Evolutionary conservation across 768 basidiomycete genomes (phyloP).

Genomic region (Suillus variegatus): DNA sequence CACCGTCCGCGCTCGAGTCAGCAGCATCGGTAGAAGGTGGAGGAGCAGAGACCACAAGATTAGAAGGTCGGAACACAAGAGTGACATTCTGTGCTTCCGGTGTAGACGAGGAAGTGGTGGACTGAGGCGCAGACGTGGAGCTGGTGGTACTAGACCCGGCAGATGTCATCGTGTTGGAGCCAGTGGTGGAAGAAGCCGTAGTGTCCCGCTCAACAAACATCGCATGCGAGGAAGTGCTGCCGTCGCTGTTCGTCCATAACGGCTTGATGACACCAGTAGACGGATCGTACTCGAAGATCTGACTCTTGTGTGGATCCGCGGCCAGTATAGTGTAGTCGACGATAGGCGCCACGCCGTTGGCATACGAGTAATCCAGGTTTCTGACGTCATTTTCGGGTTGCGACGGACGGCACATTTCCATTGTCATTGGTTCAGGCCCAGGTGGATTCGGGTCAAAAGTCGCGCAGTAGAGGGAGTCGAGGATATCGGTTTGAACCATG

Average conservation of each 20-base stretch:
- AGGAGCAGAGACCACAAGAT: constrained; percentile 30
- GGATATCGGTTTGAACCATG: constrained; percentile 45
- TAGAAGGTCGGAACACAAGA: constrained; percentile 50
- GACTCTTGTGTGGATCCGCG: constrained; percentile 41
- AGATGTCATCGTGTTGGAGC: constrained; percentile 8
- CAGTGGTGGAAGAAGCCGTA: constrained; percentile 10
- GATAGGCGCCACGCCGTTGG: constrained; percentile 1
- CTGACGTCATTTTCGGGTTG: background rate
- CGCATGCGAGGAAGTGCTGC: background rate
- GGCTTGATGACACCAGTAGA: constrained; percentile 53
- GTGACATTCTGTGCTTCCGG: constrained; percentile 41
- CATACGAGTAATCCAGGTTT: background rate
- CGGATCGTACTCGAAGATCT: constrained; percentile 59
- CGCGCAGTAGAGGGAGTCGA: constrained; percentile 52
- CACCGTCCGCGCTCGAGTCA: background rate
- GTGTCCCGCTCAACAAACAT: constrained; percentile 12
- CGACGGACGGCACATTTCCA: constrained; percentile 41
- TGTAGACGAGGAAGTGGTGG: constrained; percentile 7
- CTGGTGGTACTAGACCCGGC: constrained; percentile 15
- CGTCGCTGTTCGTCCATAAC: constrained; percentile 40
- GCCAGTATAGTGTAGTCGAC: constrained; percentile 8
- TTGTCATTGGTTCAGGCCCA: constrained; percentile 49
- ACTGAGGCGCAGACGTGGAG: constrained; percentile 17
- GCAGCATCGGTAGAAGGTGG: constrained; percentile 1
- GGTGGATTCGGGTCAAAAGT: constrained; percentile 60